Conservation (phyloP, 78 protist species). For the Dictyostelium purpureum region DNA sequence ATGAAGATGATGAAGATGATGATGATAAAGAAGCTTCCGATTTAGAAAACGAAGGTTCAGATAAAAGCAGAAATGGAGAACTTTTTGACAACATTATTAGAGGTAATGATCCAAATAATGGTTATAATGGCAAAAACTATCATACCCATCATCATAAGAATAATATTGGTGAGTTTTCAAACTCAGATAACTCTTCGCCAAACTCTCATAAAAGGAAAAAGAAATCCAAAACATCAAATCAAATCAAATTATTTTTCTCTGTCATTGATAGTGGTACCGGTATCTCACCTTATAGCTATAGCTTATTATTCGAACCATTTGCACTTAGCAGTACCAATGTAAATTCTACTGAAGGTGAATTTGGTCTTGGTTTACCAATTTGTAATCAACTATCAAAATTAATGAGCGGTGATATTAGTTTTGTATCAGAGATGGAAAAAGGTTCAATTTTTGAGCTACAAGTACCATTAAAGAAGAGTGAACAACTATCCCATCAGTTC, state of each 20-base stretch:
- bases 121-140: neutral
- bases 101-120: neutral
- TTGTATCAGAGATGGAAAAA: neutral
- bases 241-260: conserved; percentile 2
- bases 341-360: conserved; percentile 5
- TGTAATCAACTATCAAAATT: conserved; percentile 28
- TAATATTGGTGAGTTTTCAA: neutral
- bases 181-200: too few species aligned
- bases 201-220: neutral
- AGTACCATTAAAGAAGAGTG: neutral
- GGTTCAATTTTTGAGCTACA: neutral
- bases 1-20: neutral
- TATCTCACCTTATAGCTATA: neutral
- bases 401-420: conserved; percentile 8
- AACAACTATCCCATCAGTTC: neutral
- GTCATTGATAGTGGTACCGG: conserved; percentile 61
- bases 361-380: conserved; percentile 41
- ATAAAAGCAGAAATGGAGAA: neutral
- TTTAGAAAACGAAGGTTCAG: neutral
- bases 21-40: neutral
- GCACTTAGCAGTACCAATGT: neutral
- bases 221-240: too few species aligned
- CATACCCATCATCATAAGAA: too few species aligned
- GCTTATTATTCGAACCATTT: conserved; percentile 36
- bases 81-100: too few species aligned